Base-by-base conservation (phyloP, 1,284 basidiomycete genomes). In the Volvariella surrecta region DNA sequence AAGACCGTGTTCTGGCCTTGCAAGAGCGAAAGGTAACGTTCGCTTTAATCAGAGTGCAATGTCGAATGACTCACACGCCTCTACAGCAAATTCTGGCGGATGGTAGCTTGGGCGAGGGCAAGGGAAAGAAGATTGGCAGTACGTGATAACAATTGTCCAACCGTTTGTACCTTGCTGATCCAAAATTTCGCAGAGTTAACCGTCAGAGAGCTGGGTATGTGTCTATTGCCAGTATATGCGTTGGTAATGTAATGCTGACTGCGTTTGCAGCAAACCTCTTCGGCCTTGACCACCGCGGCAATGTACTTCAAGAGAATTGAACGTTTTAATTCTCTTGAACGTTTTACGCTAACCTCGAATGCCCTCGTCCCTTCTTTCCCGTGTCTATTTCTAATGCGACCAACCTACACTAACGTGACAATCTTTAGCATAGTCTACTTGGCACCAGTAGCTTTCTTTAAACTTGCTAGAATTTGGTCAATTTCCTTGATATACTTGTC, bases 401-500 rank as follows among this genome's bases (percentile, higher is more conserved):
- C n/a, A n/a, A n/a, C 38, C 7, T 39, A 8, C 21, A n/a, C 7
- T n/a, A 13, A 19, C 10, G 13, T 9, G 8, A 39, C 17, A 37
- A 9, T 17, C 11, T 18, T 17, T 35, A 19, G 35, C 42, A 16
- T 22, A 34, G 19, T 32, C 44, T 58, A 62, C 42, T 57, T 58
- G 6, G 57, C 59, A 6, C 66, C 68, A 0, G 71, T 71, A 11
- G 65, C 63, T 55, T 80, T 85, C 59, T 85, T 87, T 43, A 84
- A 60, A 38, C 72, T 70, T 1, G 68, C 67, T 13, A 88, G 57
- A 44, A 79, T 69, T 45, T 73, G 74, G 57, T 89, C 85, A 7
- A 87, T 62, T 39, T 87, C 80, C 1, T 56, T 63, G 15, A 85
- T 59, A 45, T 76, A 70, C 46, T 65, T 72, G 50, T 86, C 79